Evolutionary conservation across 1,284 basidiomycete genomes (phyloP).

Genomic region (Tilletia horrida): DNA sequence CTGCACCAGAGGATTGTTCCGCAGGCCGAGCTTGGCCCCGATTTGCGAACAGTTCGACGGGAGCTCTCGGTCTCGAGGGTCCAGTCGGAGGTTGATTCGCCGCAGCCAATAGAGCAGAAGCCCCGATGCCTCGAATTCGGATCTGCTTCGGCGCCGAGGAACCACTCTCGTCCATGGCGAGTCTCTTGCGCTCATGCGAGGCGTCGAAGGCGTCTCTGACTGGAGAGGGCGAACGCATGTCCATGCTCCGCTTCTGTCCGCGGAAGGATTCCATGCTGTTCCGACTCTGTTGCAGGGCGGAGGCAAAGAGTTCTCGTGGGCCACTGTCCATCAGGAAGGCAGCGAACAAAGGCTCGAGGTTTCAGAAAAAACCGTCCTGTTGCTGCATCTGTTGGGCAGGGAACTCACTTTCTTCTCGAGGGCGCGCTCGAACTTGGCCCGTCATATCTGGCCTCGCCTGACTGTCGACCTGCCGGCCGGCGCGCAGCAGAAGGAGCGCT

Average conservation of each 20-base stretch:
- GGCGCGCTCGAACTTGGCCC: too few relatives aligned
- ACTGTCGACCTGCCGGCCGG: too few relatives aligned
- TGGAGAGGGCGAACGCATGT: conserved; percentile 9
- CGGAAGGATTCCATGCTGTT: background rate
- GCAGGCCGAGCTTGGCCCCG: background rate
- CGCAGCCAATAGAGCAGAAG: background rate
- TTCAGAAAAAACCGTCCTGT: too few relatives aligned
- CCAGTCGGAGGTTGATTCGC: too few relatives aligned
- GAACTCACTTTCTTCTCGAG: too few relatives aligned
- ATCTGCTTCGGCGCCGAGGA: background rate
- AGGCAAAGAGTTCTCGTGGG: conserved; percentile 13
- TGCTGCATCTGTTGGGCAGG: too few relatives aligned
- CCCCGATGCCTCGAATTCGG: background rate
- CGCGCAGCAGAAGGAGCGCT: too few relatives aligned
- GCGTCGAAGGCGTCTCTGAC: background rate
- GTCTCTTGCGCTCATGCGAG: background rate
- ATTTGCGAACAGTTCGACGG: background rate
- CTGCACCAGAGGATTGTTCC: background rate
- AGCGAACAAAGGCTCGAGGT: background rate
- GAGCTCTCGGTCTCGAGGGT: background rate
- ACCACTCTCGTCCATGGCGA: conserved; percentile 3
- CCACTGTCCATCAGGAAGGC: background rate
- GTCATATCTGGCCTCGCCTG: too few relatives aligned
- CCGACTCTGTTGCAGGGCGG: background rate
- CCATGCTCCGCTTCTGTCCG: background rate